Percentiles rank a stretch among this genome's conserved stretches.
These are phyloP conservation scores for Conticribra guillardii DNA, from an alignment of 108 stramenopile species.

Conservation along the genomic window DNA sequence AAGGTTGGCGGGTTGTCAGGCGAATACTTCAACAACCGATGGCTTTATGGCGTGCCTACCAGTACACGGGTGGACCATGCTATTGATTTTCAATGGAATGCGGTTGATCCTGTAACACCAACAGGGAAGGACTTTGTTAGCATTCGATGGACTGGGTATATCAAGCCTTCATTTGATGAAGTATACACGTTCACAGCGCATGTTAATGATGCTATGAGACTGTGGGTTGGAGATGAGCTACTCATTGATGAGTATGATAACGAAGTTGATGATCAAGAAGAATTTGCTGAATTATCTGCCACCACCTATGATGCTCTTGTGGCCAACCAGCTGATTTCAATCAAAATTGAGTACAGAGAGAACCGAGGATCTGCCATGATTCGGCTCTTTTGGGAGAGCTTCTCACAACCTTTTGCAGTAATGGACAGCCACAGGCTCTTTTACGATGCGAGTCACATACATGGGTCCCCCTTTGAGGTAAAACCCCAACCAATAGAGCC, in stretches of 20 bases:
- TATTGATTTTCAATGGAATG: constrained; percentile 73
- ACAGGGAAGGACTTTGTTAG: constrained; percentile 75
- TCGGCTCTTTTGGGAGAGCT: constrained; percentile 61
- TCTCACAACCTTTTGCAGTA: constrained; percentile 57
- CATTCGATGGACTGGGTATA: constrained; percentile 75
- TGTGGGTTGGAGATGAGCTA: constrained; percentile 71
- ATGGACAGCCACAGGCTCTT: constrained; percentile 60
- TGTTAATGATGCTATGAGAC: constrained; percentile 75
- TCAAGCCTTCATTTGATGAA: constrained; percentile 72
- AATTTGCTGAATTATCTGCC: constrained; percentile 17
- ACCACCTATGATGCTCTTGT: constrained; percentile 20
- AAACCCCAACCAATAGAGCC: constrained; percentile 57
- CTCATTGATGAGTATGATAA: constrained; percentile 76
- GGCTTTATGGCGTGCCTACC: constrained; percentile 64
- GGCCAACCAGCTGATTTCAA: constrained; percentile 32
- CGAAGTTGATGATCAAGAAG: constrained; percentile 36
- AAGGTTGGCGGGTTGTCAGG: constrained; percentile 70
- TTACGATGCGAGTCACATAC: constrained; percentile 38
- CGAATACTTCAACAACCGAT: constrained; percentile 83
- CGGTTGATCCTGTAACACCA: constrained; percentile 50
- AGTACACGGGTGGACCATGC: constrained; percentile 57
- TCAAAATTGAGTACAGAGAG: constrained; percentile 71
- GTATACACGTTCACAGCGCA: constrained; percentile 57
- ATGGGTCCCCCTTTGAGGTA: constrained; percentile 57
- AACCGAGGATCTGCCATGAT: constrained; percentile 60